Conservation (phyloP, 805 yeast species). For the Saccharomycopsis guyanensis region DNA sequence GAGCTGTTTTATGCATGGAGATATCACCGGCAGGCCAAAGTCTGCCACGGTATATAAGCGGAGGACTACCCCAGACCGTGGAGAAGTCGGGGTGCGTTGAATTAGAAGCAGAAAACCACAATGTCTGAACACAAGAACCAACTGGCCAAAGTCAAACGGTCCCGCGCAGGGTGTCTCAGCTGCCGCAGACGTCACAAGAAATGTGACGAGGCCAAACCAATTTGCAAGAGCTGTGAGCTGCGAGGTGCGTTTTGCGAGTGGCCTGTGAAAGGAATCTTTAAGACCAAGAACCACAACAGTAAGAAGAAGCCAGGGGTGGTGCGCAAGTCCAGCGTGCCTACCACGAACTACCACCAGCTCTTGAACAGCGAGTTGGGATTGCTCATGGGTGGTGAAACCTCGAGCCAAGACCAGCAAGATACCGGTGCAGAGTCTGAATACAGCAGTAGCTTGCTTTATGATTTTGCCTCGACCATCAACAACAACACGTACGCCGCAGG, state of each 20-base stretch:
- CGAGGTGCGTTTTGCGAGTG: constrained; percentile 41
- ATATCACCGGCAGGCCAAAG: neutral
- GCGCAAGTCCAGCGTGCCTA: constrained; percentile 1
- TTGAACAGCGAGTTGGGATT: constrained; percentile 6
- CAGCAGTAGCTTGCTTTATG: no score
- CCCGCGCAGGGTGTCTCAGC: constrained; percentile 45
- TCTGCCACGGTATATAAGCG: neutral
- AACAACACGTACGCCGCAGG: neutral
- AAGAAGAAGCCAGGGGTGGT: constrained; percentile 5
- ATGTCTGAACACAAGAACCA: no score
- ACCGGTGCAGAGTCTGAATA: no score
- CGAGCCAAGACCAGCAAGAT: no score
- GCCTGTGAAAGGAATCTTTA: constrained; percentile 22
- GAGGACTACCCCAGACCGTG: no score
- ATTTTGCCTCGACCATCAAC: no score
- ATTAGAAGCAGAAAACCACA: no score
- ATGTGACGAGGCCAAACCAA: constrained; percentile 58
- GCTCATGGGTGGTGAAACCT: constrained; percentile 1
- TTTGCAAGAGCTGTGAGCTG: constrained; percentile 42
- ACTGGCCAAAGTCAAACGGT: constrained; percentile 21
- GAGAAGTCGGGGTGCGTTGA: no score
- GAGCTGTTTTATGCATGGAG: no score
- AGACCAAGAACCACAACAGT: constrained; percentile 6
- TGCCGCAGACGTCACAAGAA: constrained; percentile 62
- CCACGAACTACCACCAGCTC: constrained; percentile 17